Conservation (phyloP, 768 basidiomycete genomes). For the Russula virescens region DNA sequence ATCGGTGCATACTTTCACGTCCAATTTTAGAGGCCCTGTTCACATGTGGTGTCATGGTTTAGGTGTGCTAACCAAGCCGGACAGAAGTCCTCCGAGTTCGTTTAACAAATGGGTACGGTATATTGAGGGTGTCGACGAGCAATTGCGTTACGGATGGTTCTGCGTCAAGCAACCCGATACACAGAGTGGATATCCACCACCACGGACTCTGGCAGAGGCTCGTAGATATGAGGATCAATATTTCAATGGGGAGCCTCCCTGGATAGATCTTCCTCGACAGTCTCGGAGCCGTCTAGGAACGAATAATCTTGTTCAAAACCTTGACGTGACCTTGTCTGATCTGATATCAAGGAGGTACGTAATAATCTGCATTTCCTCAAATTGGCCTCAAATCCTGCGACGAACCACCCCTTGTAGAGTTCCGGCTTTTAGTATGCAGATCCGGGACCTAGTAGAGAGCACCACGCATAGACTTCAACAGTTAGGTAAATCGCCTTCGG, state of each 20-base stretch:
- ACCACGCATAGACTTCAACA: conserved; percentile 28
- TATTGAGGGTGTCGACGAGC: neutral
- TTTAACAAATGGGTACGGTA: conserved; percentile 25
- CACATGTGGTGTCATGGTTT: neutral
- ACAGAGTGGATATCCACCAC: neutral
- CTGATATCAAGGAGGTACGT: conserved; percentile 1
- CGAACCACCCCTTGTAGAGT: conserved; percentile 36
- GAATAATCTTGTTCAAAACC: neutral
- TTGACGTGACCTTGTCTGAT: conserved; percentile 6
- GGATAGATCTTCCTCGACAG: neutral
- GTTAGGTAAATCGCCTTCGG: conserved; percentile 46
- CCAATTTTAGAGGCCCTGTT: conserved; percentile 4
- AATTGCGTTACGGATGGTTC: conserved; percentile 13
- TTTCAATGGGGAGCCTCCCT: neutral
- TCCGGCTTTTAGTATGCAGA: conserved; percentile 50
- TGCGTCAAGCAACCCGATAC: conserved; percentile 18
- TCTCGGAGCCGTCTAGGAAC: neutral
- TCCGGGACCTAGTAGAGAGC: conserved; percentile 36
- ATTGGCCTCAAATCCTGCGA: neutral
- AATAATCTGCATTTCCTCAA: neutral
- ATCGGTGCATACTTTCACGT: conserved; percentile 23
- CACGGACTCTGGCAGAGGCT: neutral
- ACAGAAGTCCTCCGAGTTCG: conserved; percentile 25
- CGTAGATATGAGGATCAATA: neutral
- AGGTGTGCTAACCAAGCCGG: conserved; percentile 34